phyloP scores from a whole-genome alignment of 2,329 filamentous ascomycete genomes.

The Scedosporium boydii region DNA sequence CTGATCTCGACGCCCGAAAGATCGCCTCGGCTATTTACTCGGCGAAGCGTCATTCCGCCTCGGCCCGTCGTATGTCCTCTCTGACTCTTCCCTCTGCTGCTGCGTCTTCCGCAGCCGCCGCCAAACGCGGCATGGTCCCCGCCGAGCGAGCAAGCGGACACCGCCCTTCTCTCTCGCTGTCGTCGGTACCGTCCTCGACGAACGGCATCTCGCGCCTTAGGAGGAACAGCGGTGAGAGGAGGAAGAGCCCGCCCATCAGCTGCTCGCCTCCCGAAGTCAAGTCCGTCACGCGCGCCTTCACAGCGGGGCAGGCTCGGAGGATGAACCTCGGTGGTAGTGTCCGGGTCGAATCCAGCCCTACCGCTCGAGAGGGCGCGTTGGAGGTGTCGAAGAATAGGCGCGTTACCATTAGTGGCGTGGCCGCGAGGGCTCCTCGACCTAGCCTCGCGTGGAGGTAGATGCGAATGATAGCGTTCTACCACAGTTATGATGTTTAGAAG shows the following conservation, averaged over 20 bases:
- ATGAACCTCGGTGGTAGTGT: slow-evolving; percentile 44
- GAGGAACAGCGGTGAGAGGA: slow-evolving; percentile 38
- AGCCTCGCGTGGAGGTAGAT: slow-evolving; percentile 21
- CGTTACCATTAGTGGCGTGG: slow-evolving; percentile 26
- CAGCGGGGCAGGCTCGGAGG: slow-evolving; percentile 44
- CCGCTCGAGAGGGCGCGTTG: slow-evolving; percentile 14
- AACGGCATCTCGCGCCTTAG: slow-evolving; percentile 48
- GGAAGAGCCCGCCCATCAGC: slow-evolving; percentile 41
- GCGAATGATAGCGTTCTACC: slow-evolving; percentile 12
- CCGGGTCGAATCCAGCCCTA: slow-evolving; percentile 17
- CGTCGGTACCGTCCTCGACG: slow-evolving; percentile 31
- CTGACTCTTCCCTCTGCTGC: slow-evolving; percentile 20
- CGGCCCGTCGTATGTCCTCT: not conserved
- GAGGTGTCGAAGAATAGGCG: slow-evolving; percentile 19
- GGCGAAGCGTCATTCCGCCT: slow-evolving; percentile 26
- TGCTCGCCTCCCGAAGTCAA: slow-evolving; percentile 36
- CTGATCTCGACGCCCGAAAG: slow-evolving; percentile 41
- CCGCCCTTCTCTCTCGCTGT: slow-evolving; percentile 23
- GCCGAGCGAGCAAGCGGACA: not conserved
- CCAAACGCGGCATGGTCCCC: not conserved
- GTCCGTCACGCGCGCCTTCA: slow-evolving; percentile 26
- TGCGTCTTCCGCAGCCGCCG: not conserved
- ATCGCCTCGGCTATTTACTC: slow-evolving; percentile 45
- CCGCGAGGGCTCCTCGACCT: slow-evolving; percentile 10
- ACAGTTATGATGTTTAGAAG: not conserved